Evolutionary conservation across 2,329 filamentous ascomycete species (phyloP).

Genomic region (Pyrenophora graminea): DNA sequence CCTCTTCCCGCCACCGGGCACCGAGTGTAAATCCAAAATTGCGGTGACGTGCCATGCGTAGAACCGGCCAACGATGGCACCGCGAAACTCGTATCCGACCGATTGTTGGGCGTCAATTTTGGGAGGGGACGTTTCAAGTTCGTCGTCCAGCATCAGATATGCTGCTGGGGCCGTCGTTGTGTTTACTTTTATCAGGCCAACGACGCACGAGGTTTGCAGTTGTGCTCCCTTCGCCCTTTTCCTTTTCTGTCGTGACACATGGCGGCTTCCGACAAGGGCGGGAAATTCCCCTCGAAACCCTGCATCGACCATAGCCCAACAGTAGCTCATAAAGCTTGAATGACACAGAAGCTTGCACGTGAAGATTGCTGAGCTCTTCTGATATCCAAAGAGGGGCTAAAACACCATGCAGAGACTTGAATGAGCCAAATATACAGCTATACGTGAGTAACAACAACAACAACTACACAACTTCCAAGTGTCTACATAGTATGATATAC

Average conservation of each 20-base stretch:
- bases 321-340: not conserved
- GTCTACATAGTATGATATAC: no score
- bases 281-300: not conserved
- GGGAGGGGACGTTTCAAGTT: not conserved
- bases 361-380: no score
- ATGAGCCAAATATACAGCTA: no score
- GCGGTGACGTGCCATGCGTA: not conserved
- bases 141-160: not conserved
- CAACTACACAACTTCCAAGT: no score
- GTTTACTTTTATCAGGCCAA: not conserved
- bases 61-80: not conserved
- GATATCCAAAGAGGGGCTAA: no score
- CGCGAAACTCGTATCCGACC: not conserved
- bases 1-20: slow-evolving; percentile 10
- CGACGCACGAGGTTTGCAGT: not conserved
- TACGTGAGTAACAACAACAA: no score
- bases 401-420: no score
- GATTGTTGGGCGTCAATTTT: not conserved
- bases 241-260: slow-evolving; percentile 7
- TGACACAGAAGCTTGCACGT: no score
- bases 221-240: slow-evolving; percentile 13
- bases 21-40: slow-evolving; percentile 3
- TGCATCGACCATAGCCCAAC: not conserved
- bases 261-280: not conserved
- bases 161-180: not conserved